Base-by-base conservation (phyloP, 805 yeast species). In the Saccharomycopsis selenospora region DNA sequence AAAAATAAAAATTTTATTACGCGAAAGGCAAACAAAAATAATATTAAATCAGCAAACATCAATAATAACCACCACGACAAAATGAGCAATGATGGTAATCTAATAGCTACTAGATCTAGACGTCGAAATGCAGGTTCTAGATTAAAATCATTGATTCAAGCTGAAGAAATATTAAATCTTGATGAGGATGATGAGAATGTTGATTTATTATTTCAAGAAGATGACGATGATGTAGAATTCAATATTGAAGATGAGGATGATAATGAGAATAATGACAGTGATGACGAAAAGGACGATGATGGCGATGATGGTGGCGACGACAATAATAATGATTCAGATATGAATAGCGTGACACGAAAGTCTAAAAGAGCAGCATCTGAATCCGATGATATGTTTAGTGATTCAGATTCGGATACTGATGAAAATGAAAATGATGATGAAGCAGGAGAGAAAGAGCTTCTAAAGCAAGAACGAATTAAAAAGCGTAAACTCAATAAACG, bases 61-160 rank as follows among this genome's bases (percentile, higher is more conserved):
- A n/a, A n/a, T n/a, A n/a, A n/a, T n/a, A n/a, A n/a, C n/a, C n/a
- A n/a, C n/a, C n/a, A n/a, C n/a, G n/a, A n/a, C n/a, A n/a, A n/a
- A n/a, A n/a, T n/a, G n/a, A n/a, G n/a, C n/a, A n/a, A n/a, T n/a
- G n/a, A n/a, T n/a, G 83, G 80, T 42, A 73, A 77, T 57, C 71
- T 88, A 48, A 83, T 84, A 56, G 79, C 85, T 18, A 82, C 95
- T 2, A 75, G 97, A 53, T 68, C 78, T 52, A 72, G 87, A 55
- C 77, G 99, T 47, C 65, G 88, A 40, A 93, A 91, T 66, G 99
- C 99, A 1, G 99, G 99, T 13, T 83, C 86, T 46, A 72, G 93
- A 47, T 69, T 93, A 61, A 77, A 78, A 58, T 79, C 79, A 49
- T 72, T 93, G 51, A 67, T 93, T 17, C 84, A 80, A 50, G 73